These are phyloP conservation scores for Miscanthus lutarioriparius DNA, from an alignment of 176 grass and related monocot genomes.

Conservation along the genomic window DNA sequence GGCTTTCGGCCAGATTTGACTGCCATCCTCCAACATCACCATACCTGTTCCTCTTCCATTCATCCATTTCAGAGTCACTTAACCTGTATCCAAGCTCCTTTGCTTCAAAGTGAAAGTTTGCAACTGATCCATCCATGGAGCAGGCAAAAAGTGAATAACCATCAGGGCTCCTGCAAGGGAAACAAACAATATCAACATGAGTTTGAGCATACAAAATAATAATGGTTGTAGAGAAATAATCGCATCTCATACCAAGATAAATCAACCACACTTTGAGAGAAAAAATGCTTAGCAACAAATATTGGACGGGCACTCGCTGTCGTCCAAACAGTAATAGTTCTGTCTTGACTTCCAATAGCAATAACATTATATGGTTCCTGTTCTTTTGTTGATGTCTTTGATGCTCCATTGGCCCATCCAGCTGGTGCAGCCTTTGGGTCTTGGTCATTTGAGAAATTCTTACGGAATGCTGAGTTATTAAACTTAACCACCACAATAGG, in stretches of 20 bases:
- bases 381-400: constrained; percentile 63
- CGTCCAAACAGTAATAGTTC: constrained; percentile 97
- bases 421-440: constrained; percentile 55
- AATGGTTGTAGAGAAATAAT: constrained; percentile 12
- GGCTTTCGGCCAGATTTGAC: constrained; percentile 88
- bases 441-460: constrained; percentile 60
- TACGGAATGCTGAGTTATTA: constrained; percentile 91
- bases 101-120: constrained; percentile 87
- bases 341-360: constrained; percentile 98
- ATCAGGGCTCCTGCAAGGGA: constrained; percentile 82
- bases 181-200: constrained; percentile 24
- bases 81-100: constrained; percentile 90
- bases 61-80: constrained; percentile 86
- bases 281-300: constrained; percentile 98
- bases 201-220: constrained; percentile 4
- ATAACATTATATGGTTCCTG: constrained; percentile 87
- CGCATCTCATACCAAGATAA: constrained; percentile 75
- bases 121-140: constrained; percentile 89
- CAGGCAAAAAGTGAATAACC: constrained; percentile 94
- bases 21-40: constrained; percentile 87
- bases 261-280: constrained; percentile 95
- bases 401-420: constrained; percentile 85
- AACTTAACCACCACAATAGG: constrained; percentile 94
- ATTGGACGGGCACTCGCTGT: constrained; percentile 88
- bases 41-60: constrained; percentile 88